These are phyloP conservation scores for Picea abies DNA, from an alignment of 83 land plant genomes.

Conservation along the genomic window DNA sequence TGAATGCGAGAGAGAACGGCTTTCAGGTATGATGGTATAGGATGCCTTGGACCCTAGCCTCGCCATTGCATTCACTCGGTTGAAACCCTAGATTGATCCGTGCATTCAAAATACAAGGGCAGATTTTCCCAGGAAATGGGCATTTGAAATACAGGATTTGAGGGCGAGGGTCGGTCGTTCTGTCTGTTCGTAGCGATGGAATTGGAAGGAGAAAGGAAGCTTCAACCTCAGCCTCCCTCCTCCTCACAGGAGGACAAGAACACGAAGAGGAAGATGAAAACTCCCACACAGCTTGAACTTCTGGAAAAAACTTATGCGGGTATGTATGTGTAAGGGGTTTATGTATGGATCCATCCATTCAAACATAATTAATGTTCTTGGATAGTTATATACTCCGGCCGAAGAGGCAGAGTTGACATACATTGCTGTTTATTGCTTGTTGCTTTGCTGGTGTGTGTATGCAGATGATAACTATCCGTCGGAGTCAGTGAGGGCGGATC, in stretches of 20 bases:
- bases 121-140: conserved; percentile 9
- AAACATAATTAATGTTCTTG: neutral
- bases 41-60: neutral
- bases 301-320: conserved; percentile 87
- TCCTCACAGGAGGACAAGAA: conserved; percentile 27
- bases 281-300: conserved; percentile 75
- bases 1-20: too few relatives aligned
- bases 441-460: conserved; percentile 22
- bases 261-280: conserved; percentile 89
- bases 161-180: neutral
- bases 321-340: conserved; percentile 20
- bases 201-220: neutral
- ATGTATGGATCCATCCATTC: neutral
- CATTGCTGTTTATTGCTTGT: conserved; percentile 16
- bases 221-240: too few relatives aligned
- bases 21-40: too few relatives aligned
- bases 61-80: neutral
- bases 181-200: neutral
- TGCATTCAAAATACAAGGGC: neutral
- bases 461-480: conserved; percentile 89
- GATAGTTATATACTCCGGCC: neutral
- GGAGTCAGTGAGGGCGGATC: conserved; percentile 67
- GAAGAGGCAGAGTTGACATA: neutral
- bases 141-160: neutral
- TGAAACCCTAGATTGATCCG: conserved; percentile 12